Evolutionary conservation across 257 asterid genomes (phyloP), one percentile per base, ranked within the genome.

Genomic region (Knoxia roxburghii): DNA sequence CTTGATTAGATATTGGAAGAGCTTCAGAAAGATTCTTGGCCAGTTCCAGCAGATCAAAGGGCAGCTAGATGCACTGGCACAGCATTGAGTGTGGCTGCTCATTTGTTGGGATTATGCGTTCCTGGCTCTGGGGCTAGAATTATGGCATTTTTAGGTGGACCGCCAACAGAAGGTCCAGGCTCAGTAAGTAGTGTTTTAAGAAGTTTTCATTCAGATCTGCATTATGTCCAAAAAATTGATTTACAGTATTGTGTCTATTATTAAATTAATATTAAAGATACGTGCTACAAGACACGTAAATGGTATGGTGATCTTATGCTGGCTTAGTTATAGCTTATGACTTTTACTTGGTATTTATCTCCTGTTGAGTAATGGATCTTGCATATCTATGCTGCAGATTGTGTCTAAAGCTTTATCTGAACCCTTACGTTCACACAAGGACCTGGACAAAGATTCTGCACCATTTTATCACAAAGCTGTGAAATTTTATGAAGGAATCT

Each of bases 1-100:
- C 45, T 61, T 43, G 72, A 43, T 78, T 77, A 89, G 98, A 87
- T 93, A 78, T 78, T 93, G 80, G 97, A 93, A 77, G 99, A 93
- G 84, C 99, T 93, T 76, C 97, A 88, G 81, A 90, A 80, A 78
- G 99, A 93, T 81, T 96, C 97, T 75, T 93, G 99, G 99, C 95
- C 95, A 37, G 90, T 85, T 59, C 86, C 90, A 67, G 76, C 96
- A 35, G 99, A 93, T 79, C 95, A 88, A 75, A 84, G 99, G 61
- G 85, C 95, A 57, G 83, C 95, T 71, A 83, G 99, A 78, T 90
- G 97, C 79, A 88, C 97, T 56, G 99, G 97, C 65, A 80, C 96
- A 45, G 97, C 99, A 58, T 79, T 93, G 81, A 84, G 87, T 75
- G 77, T 93, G 79, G 97, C 99, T 75, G 91, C 97, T 76, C 96